Evolutionary conservation across 371 early-diverging fungal genomes (phyloP), one percentile per base, ranked within the genome.

Genomic region (Mucor sp.): DNA sequence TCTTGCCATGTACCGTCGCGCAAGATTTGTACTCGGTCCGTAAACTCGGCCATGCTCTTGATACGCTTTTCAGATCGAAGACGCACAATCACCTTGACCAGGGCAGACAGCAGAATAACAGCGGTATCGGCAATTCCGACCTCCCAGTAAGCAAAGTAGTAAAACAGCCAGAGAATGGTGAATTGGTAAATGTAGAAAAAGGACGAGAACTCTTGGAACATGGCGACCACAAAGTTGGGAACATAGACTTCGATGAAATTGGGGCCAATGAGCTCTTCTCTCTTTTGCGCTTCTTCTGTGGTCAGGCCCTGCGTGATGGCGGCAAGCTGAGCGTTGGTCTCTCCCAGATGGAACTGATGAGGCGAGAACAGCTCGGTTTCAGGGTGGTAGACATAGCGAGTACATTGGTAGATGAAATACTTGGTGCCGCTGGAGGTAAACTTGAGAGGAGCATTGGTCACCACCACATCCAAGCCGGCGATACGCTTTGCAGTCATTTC

Each of bases 131-230:
- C 91, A 23, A 92, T 63, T 63, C 89, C 94, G 58, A 94, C 91
- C 67, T 85, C 81, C 83, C 82, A 94, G 78, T 92, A 92, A 57
- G 82, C 86, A 68, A 88, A 84, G 77, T 90, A 89, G 75, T 89
- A 90, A 71, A 90, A 93, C 14, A 91, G 82, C 88, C 89, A 88
- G 53, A 94, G 82, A 9, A 84, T 80, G 66, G 89, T 85, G 37
- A 91, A 78, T 77, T 94, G 93, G 71, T 92, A 94, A 33, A 93
- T 81, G 71, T 94, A 94, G 65, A 94, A 93, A 71, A 91, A 87
- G 14, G 87, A 84, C 2, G 86, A 74, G 66, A 92, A 90, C 76
- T 93, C 94, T 56, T 83, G 85, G 21, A 76, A 71, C 32, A 90
- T 56, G 3, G 89, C 91, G 65, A 71, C 62, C 17, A 67, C 39